Conservation (phyloP, 2,329 filamentous ascomycete genomes). For the Lachnellula cervina region DNA sequence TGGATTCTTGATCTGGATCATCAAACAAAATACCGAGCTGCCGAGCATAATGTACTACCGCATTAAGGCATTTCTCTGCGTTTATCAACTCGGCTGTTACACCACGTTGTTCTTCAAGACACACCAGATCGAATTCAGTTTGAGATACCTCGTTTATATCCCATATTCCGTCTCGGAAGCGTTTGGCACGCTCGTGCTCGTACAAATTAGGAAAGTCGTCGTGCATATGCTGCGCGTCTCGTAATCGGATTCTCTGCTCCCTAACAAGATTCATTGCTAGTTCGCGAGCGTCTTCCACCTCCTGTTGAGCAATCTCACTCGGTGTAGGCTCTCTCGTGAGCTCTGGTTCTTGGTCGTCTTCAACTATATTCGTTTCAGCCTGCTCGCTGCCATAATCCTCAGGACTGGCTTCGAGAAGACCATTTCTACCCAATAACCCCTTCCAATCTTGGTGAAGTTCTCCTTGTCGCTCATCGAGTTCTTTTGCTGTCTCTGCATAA, state of each 20-base stretch:
- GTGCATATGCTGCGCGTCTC: slow-evolving; percentile 3
- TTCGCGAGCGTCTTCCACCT: background rate
- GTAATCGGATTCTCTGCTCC: background rate
- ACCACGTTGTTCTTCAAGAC: slow-evolving; percentile 6
- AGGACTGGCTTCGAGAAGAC: slow-evolving; percentile 1
- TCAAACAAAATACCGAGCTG: slow-evolving; percentile 3
- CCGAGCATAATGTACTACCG: slow-evolving; percentile 1
- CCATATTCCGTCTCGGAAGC: background rate
- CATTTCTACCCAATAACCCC: background rate
- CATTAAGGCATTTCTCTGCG: slow-evolving; percentile 8
- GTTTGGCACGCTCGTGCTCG: too few relatives aligned
- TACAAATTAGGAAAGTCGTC: slow-evolving; percentile 10
- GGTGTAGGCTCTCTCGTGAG: background rate
- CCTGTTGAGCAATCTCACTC: background rate
- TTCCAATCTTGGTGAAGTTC: background rate
- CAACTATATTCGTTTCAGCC: background rate
- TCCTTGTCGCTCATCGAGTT: background rate
- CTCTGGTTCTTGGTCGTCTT: background rate
- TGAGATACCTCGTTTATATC: slow-evolving; percentile 2
- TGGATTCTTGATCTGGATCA: slow-evolving; percentile 11
- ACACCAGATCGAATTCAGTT: slow-evolving; percentile 10
- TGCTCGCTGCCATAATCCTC: background rate
- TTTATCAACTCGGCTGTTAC: background rate
- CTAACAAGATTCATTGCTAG: background rate
- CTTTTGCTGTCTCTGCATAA: background rate